phyloP scores from a whole-genome alignment of 2,329 filamentous ascomycete genomes.

The Fonsecaea monophora region DNA sequence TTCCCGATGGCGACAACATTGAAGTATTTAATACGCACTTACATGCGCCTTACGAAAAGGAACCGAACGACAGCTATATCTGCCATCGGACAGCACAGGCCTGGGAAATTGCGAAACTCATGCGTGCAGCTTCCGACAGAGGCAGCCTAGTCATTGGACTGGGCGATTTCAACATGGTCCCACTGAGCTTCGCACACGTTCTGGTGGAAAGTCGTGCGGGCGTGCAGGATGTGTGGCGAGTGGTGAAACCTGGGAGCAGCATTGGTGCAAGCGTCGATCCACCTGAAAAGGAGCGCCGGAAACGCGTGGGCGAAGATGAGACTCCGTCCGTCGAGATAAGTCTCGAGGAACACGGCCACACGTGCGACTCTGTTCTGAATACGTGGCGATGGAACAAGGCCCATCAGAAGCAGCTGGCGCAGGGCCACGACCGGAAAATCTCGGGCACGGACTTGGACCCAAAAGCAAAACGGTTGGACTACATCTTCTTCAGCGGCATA shows the following conservation, averaged over 20 bases:
- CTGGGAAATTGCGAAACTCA: conserved; percentile 91
- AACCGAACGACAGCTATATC: conserved; percentile 81
- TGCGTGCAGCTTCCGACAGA: conserved; percentile 78
- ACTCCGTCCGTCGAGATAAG: conserved; percentile 80
- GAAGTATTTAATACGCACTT: conserved; percentile 94
- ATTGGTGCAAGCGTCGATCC: conserved; percentile 74
- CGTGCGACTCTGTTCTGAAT: conserved; percentile 84
- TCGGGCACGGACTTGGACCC: conserved; percentile 72
- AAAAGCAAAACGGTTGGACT: conserved; percentile 86
- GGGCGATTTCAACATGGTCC: conserved; percentile 98
- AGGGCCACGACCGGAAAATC: conserved; percentile 69
- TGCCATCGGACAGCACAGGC: conserved; percentile 91
- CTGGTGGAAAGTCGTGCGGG: conserved; percentile 80
- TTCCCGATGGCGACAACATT: conserved; percentile 56
- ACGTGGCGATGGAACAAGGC: conserved; percentile 89
- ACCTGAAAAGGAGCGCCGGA: conserved; percentile 69
- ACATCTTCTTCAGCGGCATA: conserved; percentile 73
- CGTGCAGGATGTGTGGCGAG: conserved; percentile 83
- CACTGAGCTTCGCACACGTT: conserved; percentile 80
- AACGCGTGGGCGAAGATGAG: conserved; percentile 49
- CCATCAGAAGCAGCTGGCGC: conserved; percentile 71
- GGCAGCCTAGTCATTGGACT: conserved; percentile 84
- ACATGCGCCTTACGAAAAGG: conserved; percentile 85
- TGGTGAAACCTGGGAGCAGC: conserved; percentile 82
- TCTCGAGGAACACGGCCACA: conserved; percentile 79